Evolutionary conservation across 495 filamentous ascomycete species (phyloP).

Genomic region (Penicillium antarcticum): DNA sequence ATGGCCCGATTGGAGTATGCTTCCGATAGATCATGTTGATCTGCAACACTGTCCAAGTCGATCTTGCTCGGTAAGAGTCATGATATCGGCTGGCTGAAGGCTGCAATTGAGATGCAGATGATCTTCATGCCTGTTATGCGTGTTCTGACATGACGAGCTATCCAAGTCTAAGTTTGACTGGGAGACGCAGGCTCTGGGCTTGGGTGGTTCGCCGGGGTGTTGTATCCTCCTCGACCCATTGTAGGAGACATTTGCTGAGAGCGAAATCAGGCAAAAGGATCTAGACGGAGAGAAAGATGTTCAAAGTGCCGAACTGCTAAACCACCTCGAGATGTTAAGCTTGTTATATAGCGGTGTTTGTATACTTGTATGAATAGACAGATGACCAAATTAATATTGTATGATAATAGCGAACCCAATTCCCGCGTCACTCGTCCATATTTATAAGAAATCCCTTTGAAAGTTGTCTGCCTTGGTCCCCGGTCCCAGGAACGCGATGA

Average conservation of each 20-base stretch:
- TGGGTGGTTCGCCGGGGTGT: conserved; percentile 26
- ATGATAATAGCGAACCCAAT: neutral
- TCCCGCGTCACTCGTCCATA: neutral
- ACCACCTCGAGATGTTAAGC: neutral
- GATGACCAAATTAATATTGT: neutral
- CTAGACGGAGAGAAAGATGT: neutral
- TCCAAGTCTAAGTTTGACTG: neutral
- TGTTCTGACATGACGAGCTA: neutral
- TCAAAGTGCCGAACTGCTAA: neutral
- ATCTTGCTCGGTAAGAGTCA: conserved; percentile 10
- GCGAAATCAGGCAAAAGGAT: neutral
- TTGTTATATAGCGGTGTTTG: neutral
- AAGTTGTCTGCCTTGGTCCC: conserved; percentile 10
- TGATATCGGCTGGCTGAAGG: neutral
- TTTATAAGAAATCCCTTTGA: conserved; percentile 1
- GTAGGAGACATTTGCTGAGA: neutral
- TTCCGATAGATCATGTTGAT: neutral
- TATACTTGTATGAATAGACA: conserved; percentile 3
- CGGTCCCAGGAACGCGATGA: neutral
- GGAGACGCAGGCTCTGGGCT: neutral
- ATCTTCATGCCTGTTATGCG: neutral
- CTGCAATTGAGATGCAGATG: neutral
- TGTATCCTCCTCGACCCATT: conserved; percentile 57
- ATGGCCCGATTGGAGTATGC: neutral
- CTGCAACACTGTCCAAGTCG: neutral